Conservation (phyloP, 441 rosid genomes). For the Gossypium gossypioides region DNA sequence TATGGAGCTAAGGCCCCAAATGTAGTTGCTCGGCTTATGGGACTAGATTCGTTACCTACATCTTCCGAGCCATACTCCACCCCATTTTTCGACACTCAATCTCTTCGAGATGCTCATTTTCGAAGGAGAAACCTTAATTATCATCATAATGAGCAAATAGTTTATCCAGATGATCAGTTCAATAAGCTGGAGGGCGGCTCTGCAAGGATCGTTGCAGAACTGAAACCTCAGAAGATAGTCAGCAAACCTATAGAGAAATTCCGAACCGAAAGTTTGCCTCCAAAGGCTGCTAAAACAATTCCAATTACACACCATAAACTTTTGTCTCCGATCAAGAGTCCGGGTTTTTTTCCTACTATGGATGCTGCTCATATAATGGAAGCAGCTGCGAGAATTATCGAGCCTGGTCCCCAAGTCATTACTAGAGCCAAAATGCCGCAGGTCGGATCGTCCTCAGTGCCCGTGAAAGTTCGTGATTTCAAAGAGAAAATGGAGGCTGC, state of each 20-base stretch:
- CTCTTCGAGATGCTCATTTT: constrained; percentile 37
- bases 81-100: constrained; percentile 53
- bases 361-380: constrained; percentile 95
- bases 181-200: constrained; percentile 37
- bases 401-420: constrained; percentile 42
- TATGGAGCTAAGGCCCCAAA: constrained; percentile 70
- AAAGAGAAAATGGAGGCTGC: constrained; percentile 62
- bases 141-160: constrained; percentile 35
- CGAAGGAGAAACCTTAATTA: constrained; percentile 43
- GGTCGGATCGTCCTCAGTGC: constrained; percentile 53
- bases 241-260: constrained; percentile 79
- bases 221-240: constrained; percentile 34
- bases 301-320: constrained; percentile 83
- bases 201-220: constrained; percentile 23
- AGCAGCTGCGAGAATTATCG: constrained; percentile 85
- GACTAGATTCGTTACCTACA: constrained; percentile 69
- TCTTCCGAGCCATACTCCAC: constrained; percentile 50
- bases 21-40: constrained; percentile 97
- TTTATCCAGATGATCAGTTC: constrained; percentile 42
- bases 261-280: constrained; percentile 87
- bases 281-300: constrained; percentile 86
- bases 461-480: constrained; percentile 54
- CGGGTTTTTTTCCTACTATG: constrained; percentile 66
- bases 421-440: constrained; percentile 39
- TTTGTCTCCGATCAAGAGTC: constrained; percentile 88